A percentile compares a stretch with the other conserved stretches of the same genome.
These are phyloP conservation scores for Quercus bicolor DNA, from an alignment of 306 rosid species.

Conservation along the genomic window DNA sequence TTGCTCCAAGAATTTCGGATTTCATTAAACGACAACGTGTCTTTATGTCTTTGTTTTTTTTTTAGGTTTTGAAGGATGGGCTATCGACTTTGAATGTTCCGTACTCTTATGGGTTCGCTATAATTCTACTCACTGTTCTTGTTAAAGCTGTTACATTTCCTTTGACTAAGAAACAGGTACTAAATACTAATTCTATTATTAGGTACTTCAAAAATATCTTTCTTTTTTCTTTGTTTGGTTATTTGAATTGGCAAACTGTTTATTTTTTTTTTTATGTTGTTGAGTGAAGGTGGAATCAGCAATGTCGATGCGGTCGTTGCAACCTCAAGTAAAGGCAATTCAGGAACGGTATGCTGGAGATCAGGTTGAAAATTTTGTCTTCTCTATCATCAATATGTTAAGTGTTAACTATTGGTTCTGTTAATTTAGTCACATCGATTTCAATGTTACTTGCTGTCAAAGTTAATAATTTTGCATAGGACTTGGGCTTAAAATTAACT, in stretches of 20 bases:
- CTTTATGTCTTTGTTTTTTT: background rate
- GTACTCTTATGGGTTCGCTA: constrained; percentile 93
- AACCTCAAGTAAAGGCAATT: constrained; percentile 85
- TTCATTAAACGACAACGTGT: background rate
- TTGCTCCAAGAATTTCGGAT: background rate
- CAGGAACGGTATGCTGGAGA: constrained; percentile 85
- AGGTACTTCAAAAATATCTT: background rate
- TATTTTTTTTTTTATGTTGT: background rate
- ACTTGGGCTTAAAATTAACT: too few species aligned
- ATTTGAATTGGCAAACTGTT: background rate
- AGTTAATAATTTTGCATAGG: too few species aligned
- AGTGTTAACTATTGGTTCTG: too few species aligned
- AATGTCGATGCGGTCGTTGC: constrained; percentile 87
- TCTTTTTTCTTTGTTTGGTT: background rate
- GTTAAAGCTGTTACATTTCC: constrained; percentile 90
- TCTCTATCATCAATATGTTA: background rate
- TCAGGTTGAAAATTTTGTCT: constrained; percentile 51
- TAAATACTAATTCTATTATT: background rate
- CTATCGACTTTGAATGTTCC: constrained; percentile 79
- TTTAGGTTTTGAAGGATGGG: constrained; percentile 77
- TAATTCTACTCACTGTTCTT: constrained; percentile 78
- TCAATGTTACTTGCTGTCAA: too few species aligned
- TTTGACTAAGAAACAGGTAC: constrained; percentile 81
- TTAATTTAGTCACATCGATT: too few species aligned
- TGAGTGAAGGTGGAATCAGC: constrained; percentile 79